Evolutionary conservation across 495 filamentous ascomycete genomes (phyloP).

Genomic region (Penicillium maclennaniae): DNA sequence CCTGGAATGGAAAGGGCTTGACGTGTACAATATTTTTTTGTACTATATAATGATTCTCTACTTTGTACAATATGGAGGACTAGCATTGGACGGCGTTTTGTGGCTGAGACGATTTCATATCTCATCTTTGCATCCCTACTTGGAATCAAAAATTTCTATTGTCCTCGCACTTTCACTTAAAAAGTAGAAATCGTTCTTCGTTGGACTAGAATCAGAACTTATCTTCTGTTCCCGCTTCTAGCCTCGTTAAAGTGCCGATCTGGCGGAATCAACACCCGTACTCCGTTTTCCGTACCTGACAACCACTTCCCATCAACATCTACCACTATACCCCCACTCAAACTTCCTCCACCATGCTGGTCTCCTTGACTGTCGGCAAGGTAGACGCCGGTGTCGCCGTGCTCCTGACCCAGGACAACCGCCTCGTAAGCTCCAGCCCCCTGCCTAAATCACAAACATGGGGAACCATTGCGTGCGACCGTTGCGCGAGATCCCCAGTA

Average conservation of each 20-base stretch:
- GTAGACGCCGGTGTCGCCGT: slow-evolving; percentile 98
- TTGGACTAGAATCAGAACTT: slow-evolving; percentile 16
- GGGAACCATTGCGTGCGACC: slow-evolving; percentile 7
- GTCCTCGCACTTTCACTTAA: not conserved
- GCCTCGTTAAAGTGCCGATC: slow-evolving; percentile 34
- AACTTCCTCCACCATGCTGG: slow-evolving; percentile 62
- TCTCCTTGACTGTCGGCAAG: slow-evolving; percentile 98
- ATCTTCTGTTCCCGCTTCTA: slow-evolving; percentile 18
- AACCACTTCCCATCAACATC: slow-evolving; percentile 15
- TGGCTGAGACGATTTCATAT: slow-evolving; percentile 4
- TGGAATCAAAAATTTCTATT: slow-evolving; percentile 1
- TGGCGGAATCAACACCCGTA: slow-evolving; percentile 26
- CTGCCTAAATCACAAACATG: slow-evolving; percentile 16
- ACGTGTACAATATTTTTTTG: slow-evolving; percentile 6
- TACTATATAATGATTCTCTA: slow-evolving; percentile 13
- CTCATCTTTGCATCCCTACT: slow-evolving; percentile 6
- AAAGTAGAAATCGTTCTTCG: not conserved
- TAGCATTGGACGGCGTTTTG: slow-evolving; percentile 17
- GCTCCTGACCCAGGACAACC: slow-evolving; percentile 93
- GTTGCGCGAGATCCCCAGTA: not conserved
- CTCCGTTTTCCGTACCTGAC: slow-evolving; percentile 1
- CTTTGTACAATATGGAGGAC: slow-evolving; percentile 15
- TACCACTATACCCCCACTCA: slow-evolving; percentile 9
- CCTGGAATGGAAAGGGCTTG: not conserved
- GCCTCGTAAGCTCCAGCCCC: slow-evolving; percentile 63